phyloP scores from a whole-genome alignment of 768 basidiomycete genomes.

The Boletellus emodensis region DNA sequence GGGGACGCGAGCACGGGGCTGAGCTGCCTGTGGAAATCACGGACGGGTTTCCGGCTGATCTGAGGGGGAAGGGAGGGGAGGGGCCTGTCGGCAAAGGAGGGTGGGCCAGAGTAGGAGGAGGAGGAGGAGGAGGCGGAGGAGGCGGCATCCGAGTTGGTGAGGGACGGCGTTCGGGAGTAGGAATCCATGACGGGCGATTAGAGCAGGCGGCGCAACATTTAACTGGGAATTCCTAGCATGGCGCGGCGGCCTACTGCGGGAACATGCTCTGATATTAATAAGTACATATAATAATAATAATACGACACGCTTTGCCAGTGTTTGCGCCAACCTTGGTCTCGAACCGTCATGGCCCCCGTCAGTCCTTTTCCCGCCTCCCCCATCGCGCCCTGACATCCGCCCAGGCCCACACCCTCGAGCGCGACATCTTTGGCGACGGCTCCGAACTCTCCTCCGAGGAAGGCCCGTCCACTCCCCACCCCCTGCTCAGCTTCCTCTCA shows the following conservation, averaged over 20 bases:
- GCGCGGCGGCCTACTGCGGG: neutral
- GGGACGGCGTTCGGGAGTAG: constrained; percentile 24
- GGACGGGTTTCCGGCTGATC: neutral
- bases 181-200: constrained; percentile 22
- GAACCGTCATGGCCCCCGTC: constrained; percentile 16
- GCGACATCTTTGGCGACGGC: constrained; percentile 79
- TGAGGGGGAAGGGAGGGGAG: constrained; percentile 19
- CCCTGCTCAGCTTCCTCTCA: neutral
- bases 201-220: neutral
- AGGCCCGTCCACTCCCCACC: constrained; percentile 20
- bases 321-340: constrained; percentile 4
- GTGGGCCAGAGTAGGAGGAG: constrained; percentile 16
- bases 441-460: constrained; percentile 82
- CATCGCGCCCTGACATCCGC: neutral
- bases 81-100: constrained; percentile 15
- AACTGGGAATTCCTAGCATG: too few species aligned
- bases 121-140: too few species aligned
- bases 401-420: constrained; percentile 43
- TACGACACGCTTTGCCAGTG: constrained; percentile 1
- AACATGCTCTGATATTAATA: too few species aligned
- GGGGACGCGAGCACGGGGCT: neutral
- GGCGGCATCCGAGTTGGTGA: constrained; percentile 26
- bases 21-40: neutral
- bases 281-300: too few species aligned
- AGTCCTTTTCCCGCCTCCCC: neutral